These are phyloP conservation scores for Fusarium sp. DNA, from an alignment of 2,329 filamentous ascomycete species.

Conservation along the genomic window DNA sequence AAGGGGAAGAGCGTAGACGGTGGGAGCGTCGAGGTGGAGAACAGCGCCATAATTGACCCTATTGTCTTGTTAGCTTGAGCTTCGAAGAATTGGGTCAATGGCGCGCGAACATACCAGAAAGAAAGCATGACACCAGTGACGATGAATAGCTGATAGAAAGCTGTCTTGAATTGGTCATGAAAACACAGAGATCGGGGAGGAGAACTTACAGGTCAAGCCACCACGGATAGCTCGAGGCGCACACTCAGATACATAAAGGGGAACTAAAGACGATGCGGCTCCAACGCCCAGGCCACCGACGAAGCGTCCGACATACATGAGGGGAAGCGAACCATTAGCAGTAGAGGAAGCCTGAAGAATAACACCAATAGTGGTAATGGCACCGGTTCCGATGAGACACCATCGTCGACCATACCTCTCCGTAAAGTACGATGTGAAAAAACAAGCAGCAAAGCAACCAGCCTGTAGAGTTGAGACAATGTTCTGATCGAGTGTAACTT, in stretches of 20 bases:
- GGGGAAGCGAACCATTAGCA: conserved; percentile 64
- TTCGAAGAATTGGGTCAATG: background rate
- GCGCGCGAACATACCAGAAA: conserved; percentile 54
- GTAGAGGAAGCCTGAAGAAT: conserved; percentile 73
- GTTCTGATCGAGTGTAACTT: conserved; percentile 71
- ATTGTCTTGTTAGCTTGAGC: conserved; percentile 52
- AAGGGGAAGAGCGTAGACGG: conserved; percentile 72
- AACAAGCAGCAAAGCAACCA: conserved; percentile 75
- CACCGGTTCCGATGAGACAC: conserved; percentile 68
- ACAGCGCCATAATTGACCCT: conserved; percentile 69
- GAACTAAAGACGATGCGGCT: conserved; percentile 62
- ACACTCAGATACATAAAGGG: conserved; percentile 63
- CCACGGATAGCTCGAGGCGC: conserved; percentile 65
- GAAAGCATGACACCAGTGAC: conserved; percentile 60
- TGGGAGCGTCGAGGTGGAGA: conserved; percentile 61
- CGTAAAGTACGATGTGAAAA: conserved; percentile 67
- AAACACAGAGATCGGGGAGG: background rate
- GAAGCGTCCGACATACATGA: conserved; percentile 76
- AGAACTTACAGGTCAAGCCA: conserved; percentile 58
- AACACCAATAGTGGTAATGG: conserved; percentile 71
- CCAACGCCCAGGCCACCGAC: conserved; percentile 64
- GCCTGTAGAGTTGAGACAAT: conserved; percentile 79
- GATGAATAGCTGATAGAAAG: conserved; percentile 65
- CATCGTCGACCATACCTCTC: conserved; percentile 68
- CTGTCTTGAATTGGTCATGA: conserved; percentile 34